Conservation (phyloP, 805 yeast species). For the Kregervanrija fluxuum region DNA sequence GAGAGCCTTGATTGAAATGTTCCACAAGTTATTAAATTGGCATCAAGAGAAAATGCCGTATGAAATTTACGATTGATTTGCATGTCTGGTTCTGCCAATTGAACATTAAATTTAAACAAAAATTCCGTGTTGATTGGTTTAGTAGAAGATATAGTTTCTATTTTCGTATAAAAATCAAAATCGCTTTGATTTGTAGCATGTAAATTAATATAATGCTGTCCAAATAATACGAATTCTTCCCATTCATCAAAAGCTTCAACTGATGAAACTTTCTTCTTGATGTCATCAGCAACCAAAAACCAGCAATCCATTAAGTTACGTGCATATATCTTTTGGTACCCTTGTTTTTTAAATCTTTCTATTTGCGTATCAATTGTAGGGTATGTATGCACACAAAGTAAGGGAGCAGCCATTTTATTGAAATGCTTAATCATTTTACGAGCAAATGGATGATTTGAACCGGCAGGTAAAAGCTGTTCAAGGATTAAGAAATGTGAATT, state of each 20-base stretch:
- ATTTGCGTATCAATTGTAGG: slow-evolving; percentile 44
- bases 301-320: slow-evolving; percentile 54
- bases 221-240: slow-evolving; percentile 71
- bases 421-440: slow-evolving; percentile 71
- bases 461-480: slow-evolving; percentile 68
- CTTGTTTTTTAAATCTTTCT: slow-evolving; percentile 39
- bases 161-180: not conserved
- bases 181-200: slow-evolving; percentile 47
- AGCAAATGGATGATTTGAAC: slow-evolving; percentile 58
- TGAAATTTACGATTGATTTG: slow-evolving; percentile 34
- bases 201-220: slow-evolving; percentile 65
- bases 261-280: slow-evolving; percentile 33
- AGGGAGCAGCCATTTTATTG: slow-evolving; percentile 54
- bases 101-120: not conserved
- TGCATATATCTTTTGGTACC: slow-evolving; percentile 43
- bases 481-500: slow-evolving; percentile 55
- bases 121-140: too few relatives aligned
- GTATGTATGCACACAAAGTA: slow-evolving; percentile 55
- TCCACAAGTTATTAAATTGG: slow-evolving; percentile 31
- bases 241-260: slow-evolving; percentile 76
- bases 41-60: slow-evolving; percentile 15
- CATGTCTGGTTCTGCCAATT: not conserved
- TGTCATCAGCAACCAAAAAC: slow-evolving; percentile 36
- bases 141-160: too few relatives aligned
- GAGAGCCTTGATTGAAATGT: slow-evolving; percentile 29